Evolutionary conservation across 169 alveolate species (phyloP).

Genomic region (Plasmodium vivax): DNA sequence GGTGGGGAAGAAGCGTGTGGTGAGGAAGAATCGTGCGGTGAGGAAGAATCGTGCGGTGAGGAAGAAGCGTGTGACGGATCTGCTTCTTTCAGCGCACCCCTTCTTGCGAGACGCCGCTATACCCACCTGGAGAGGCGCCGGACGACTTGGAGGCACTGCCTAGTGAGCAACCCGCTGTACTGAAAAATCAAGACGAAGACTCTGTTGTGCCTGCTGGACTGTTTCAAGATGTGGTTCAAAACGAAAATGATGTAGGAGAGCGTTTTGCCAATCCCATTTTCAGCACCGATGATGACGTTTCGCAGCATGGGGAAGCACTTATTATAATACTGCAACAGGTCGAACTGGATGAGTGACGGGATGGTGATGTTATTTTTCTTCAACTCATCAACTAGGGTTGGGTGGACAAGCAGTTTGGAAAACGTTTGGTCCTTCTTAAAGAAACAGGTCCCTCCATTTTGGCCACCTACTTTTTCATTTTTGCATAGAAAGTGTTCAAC

Average conservation of each 20-base stretch:
- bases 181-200: conserved; percentile 34
- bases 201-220: not conserved
- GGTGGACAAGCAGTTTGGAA: conserved; percentile 33
- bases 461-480: conserved; percentile 9
- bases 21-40: too few relatives aligned
- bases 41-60: not conserved
- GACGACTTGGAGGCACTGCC: conserved; percentile 33
- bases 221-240: conserved; percentile 38
- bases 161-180: conserved; percentile 25
- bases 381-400: conserved; percentile 31
- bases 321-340: conserved; percentile 54
- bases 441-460: conserved; percentile 13
- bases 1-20: not conserved
- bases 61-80: too few relatives aligned
- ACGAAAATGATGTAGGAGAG: conserved; percentile 51
- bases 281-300: conserved; percentile 62
- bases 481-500: conserved; percentile 36
- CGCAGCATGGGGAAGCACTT: conserved; percentile 4
- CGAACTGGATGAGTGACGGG: conserved; percentile 54
- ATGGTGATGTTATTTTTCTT: conserved; percentile 24
- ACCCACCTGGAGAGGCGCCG: conserved; percentile 30
- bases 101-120: not conserved
- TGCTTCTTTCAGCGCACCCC: not conserved
- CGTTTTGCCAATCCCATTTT: conserved; percentile 73
- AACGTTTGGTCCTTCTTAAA: conserved; percentile 43